These are phyloP conservation scores for Stagonosporopsis chrysanthemi DNA, from an alignment of 2,329 filamentous ascomycete genomes.

Conservation along the genomic window DNA sequence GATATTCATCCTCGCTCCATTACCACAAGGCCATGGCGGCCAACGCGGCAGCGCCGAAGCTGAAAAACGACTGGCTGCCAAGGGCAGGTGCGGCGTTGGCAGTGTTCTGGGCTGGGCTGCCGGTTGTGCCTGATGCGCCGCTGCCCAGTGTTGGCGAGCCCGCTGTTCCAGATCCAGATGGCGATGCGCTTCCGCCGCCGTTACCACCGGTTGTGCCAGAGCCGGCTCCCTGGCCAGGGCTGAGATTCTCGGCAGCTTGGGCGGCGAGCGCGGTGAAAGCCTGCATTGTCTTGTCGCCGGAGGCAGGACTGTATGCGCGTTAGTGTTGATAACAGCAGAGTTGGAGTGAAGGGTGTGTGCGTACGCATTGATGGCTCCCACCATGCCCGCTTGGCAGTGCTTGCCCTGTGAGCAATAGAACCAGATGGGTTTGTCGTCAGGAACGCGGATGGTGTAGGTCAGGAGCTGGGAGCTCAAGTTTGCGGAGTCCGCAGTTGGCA, in stretches of 20 bases:
- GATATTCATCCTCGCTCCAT: not conserved
- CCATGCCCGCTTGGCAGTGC: conserved; percentile 80
- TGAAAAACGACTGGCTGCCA: conserved; percentile 34
- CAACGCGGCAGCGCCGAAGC: conserved; percentile 35
- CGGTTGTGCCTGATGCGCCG: conserved; percentile 20
- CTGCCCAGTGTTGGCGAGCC: conserved; percentile 18
- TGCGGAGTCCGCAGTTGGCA: conserved; percentile 59
- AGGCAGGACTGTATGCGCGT: conserved; percentile 33
- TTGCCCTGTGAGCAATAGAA: conserved; percentile 76
- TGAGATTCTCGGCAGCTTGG: conserved; percentile 51
- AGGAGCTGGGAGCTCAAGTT: conserved; percentile 56
- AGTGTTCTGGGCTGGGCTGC: conserved; percentile 35
- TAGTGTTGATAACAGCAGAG: conserved; percentile 17
- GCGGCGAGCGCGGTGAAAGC: conserved; percentile 49
- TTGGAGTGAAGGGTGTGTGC: conserved; percentile 37
- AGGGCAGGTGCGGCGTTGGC: conserved; percentile 37
- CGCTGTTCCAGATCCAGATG: conserved; percentile 11
- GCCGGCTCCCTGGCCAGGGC: conserved; percentile 46
- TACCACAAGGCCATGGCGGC: conserved; percentile 41
- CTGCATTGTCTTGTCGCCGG: conserved; percentile 48
- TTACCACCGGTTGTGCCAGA: conserved; percentile 17
- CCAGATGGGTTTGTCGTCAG: conserved; percentile 76
- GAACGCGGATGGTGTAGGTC: conserved; percentile 75
- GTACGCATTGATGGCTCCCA: conserved; percentile 79
- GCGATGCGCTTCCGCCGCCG: not conserved